Percentiles rank a stretch among this genome's conserved stretches.
phyloP scores from a whole-genome alignment of 768 basidiomycete genomes.

The Butyriboletus loyo region DNA sequence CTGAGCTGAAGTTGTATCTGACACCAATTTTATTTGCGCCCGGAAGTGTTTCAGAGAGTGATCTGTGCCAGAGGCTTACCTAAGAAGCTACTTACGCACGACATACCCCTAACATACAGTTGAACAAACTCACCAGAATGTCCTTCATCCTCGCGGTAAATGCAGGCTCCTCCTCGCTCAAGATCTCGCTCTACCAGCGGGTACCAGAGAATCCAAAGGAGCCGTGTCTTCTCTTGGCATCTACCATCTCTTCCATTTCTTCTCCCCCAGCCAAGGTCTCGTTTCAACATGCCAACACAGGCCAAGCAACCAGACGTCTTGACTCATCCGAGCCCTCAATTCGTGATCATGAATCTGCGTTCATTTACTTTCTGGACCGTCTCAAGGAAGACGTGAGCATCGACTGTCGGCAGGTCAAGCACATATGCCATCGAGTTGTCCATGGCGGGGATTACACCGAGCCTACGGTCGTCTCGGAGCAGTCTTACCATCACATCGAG shows the following conservation, averaged over 20 bases:
- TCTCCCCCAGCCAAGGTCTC: conserved; percentile 52
- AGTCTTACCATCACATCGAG: conserved; percentile 71
- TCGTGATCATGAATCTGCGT: conserved; percentile 59
- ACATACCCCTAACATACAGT: not conserved
- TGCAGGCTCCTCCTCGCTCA: conserved; percentile 84
- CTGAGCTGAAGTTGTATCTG: too few relatives aligned
- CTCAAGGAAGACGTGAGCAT: conserved; percentile 43
- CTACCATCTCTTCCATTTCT: conserved; percentile 56
- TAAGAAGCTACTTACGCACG: not conserved
- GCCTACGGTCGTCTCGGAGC: conserved; percentile 64
- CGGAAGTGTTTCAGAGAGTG: too few relatives aligned
- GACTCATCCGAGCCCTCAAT: conserved; percentile 36
- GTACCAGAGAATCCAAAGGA: conserved; percentile 26
- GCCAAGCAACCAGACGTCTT: conserved; percentile 4
- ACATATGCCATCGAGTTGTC: conserved; percentile 78
- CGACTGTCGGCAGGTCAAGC: conserved; percentile 41
- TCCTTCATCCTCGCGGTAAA: conserved; percentile 66
- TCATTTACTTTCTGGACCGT: conserved; percentile 53
- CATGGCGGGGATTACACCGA: conserved; percentile 81
- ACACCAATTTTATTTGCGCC: too few relatives aligned
- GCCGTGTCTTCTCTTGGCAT: conserved; percentile 47
- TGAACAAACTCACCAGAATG: conserved; percentile 7
- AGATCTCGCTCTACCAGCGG: conserved; percentile 63
- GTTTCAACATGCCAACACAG: conserved; percentile 28
- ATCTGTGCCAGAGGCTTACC: too few relatives aligned